A percentile compares a stretch with the other conserved stretches of the same genome.
phyloP scores from a whole-genome alignment of 2,329 filamentous ascomycete genomes.

The Hypoxylon sp. region DNA sequence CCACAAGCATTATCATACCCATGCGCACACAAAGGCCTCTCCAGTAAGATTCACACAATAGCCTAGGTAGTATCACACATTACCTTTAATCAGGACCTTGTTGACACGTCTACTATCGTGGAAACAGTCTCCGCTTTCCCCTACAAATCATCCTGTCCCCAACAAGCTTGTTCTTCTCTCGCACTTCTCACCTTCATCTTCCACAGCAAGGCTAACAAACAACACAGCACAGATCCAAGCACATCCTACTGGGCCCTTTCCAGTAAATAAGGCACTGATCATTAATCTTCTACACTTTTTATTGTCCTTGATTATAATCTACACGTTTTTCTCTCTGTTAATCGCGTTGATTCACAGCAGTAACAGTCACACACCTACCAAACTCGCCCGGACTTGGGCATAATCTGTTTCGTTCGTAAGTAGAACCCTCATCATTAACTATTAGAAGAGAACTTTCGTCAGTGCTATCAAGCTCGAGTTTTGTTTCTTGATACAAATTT shows the following conservation, averaged over 20 bases:
- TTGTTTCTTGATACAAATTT: not conserved
- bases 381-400: no score
- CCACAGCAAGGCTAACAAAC: not conserved
- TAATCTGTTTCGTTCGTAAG: conserved; percentile 4
- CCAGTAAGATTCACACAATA: conserved; percentile 6
- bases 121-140: no score
- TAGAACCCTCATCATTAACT: not conserved
- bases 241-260: not conserved
- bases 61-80: not conserved
- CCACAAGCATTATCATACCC: no score
- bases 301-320: not conserved
- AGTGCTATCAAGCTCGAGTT: not conserved
- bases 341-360: not conserved
- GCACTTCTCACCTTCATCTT: not conserved
- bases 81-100: not conserved
- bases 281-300: not conserved
- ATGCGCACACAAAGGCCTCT: no score
- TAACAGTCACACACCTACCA: not conserved
- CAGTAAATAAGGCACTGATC: not conserved
- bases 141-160: not conserved
- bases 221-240: not conserved
- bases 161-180: not conserved
- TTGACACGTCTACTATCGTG: conserved; percentile 4
- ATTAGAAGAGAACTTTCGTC: not conserved
- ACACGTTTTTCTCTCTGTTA: not conserved